Conservation (phyloP, 768 basidiomycete species). For the Leccinum imitatum region DNA sequence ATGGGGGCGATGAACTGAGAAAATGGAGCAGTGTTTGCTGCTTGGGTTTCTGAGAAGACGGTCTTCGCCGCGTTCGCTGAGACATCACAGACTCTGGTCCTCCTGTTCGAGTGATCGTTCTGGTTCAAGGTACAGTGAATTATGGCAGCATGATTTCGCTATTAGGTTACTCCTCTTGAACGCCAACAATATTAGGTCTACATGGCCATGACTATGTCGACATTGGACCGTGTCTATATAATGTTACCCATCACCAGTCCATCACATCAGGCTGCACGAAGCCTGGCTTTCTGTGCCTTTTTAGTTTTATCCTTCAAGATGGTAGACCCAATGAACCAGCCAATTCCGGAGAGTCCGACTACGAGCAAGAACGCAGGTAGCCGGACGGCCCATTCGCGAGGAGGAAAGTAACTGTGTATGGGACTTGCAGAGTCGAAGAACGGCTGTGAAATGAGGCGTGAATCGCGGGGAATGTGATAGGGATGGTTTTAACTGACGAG, state of each 20-base stretch:
- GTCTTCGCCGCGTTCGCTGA: constrained; percentile 1
- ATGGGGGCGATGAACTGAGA: constrained; percentile 31
- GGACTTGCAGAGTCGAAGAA: constrained; percentile 77
- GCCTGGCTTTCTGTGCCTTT: constrained; percentile 59
- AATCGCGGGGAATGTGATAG: neutral
- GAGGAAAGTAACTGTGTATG: constrained; percentile 77
- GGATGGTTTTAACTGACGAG: constrained; percentile 52
- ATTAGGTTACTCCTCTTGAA: neutral
- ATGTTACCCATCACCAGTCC: neutral
- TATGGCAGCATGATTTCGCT: neutral
- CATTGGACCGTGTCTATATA: neutral
- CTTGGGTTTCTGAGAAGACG: constrained; percentile 32
- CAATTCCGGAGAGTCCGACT: constrained; percentile 77
- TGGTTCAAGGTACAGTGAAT: neutral
- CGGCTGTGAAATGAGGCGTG: constrained; percentile 47
- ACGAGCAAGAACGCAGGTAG: constrained; percentile 83
- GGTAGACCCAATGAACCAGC: constrained; percentile 75
- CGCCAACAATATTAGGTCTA: neutral
- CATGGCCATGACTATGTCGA: neutral
- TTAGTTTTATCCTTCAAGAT: constrained; percentile 72
- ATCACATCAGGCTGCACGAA: constrained; percentile 53
- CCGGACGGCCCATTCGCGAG: constrained; percentile 90
- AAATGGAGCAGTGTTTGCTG: constrained; percentile 46
- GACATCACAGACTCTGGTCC: constrained; percentile 3
- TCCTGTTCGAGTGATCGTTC: too few species aligned